Evolutionary conservation across 257 asterid genomes (phyloP).

Genomic region (Euphrasia confusa): DNA sequence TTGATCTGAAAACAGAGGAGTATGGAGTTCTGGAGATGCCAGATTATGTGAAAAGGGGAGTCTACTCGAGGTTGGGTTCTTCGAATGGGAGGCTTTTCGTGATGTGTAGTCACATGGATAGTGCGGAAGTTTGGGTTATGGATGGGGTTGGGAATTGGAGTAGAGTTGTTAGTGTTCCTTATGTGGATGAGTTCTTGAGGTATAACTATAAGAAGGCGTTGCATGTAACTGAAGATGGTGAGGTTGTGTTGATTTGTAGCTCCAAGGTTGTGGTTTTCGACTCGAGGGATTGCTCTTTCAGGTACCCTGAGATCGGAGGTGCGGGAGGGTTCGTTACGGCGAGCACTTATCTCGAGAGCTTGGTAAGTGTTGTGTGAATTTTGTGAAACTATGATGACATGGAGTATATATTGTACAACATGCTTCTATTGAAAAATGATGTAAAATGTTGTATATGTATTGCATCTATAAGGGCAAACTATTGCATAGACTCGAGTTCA

Average conservation of each 20-base stretch:
- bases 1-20: neutral
- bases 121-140: neutral
- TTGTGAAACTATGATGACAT: no score
- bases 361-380: neutral
- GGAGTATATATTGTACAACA: no score
- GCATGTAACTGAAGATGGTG: neutral
- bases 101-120: neutral
- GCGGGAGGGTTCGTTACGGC: neutral
- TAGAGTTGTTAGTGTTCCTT: neutral
- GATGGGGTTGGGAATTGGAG: neutral
- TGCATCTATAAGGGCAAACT: neutral
- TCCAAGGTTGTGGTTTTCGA: neutral
- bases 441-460: neutral
- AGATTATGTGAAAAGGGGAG: neutral
- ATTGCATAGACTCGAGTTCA: no score
- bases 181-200: neutral
- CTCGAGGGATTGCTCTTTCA: neutral
- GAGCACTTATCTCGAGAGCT: neutral
- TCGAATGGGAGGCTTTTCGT: neutral
- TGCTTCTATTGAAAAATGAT: no score
- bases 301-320: neutral
- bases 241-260: neutral
- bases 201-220: neutral
- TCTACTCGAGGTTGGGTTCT: neutral
- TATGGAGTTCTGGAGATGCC: neutral